phyloP scores from a whole-genome alignment of 129 eudicot species.

The Lactuca saligna region DNA sequence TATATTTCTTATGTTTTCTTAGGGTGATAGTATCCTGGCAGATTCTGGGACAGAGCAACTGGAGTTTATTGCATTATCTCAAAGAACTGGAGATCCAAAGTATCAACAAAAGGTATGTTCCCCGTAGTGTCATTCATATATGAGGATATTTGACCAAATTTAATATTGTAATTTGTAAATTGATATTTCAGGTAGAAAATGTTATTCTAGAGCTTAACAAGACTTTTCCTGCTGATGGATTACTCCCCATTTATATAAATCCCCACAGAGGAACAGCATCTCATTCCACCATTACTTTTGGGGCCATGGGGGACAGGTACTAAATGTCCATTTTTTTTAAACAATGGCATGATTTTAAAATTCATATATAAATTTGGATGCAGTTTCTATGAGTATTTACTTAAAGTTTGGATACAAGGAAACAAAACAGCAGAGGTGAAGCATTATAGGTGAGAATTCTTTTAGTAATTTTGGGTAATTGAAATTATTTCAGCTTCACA shows the following conservation, averaged over 20 bases:
- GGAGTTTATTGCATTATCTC: slow-evolving; percentile 95
- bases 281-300: slow-evolving; percentile 92
- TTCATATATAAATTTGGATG: slow-evolving; percentile 26
- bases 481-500: background rate
- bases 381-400: slow-evolving; percentile 98
- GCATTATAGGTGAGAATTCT: slow-evolving; percentile 74
- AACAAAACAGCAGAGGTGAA: slow-evolving; percentile 79
- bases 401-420: slow-evolving; percentile 99
- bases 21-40: slow-evolving; percentile 97
- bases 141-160: background rate
- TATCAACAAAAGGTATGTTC: slow-evolving; percentile 85
- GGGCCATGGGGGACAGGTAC: slow-evolving; percentile 99
- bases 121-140: slow-evolving; percentile 10
- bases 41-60: slow-evolving; percentile 99
- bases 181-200: slow-evolving; percentile 74
- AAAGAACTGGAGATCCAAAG: slow-evolving; percentile 89
- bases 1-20: too few relatives aligned
- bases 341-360: slow-evolving; percentile 1
- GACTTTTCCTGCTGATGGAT: slow-evolving; percentile 90
- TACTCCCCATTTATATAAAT: slow-evolving; percentile 85
- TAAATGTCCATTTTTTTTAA: background rate
- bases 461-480: background rate
- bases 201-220: slow-evolving; percentile 80
- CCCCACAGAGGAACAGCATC: slow-evolving; percentile 78
- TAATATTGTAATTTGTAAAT: background rate